Conservation (phyloP, 2,329 filamentous ascomycete genomes). For the Thermochaetoides dissita region DNA sequence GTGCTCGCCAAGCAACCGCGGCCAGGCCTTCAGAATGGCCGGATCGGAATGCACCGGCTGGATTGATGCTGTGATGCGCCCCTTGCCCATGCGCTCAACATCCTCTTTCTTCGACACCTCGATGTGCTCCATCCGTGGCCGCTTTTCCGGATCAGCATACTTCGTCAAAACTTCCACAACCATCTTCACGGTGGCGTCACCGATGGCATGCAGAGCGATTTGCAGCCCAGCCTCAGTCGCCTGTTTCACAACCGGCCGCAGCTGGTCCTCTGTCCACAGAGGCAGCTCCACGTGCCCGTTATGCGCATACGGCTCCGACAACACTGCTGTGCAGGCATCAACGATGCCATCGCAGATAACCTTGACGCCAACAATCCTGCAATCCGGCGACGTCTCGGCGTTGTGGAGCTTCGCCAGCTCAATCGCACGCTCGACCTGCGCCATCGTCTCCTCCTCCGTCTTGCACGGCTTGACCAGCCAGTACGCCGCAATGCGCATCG, state of each 20-base stretch:
- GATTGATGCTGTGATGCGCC: conserved; percentile 47
- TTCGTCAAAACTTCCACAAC: conserved; percentile 41
- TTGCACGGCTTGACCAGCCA: conserved; percentile 38
- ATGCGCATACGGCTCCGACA: conserved; percentile 42
- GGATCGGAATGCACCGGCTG: conserved; percentile 47
- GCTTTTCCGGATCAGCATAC: conserved; percentile 28
- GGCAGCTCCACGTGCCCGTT: conserved; percentile 32
- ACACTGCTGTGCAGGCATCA: conserved; percentile 49
- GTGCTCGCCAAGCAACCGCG: conserved; percentile 37
- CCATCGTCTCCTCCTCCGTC: conserved; percentile 29
- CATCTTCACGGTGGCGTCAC: conserved; percentile 42
- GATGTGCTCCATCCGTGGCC: conserved; percentile 52
- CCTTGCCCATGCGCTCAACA: conserved; percentile 38
- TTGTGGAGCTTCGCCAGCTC: conserved; percentile 33
- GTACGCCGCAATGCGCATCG: conserved; percentile 39
- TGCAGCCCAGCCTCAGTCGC: conserved; percentile 42
- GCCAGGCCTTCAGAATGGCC: conserved; percentile 48
- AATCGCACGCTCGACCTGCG: conserved; percentile 36
- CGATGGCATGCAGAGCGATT: conserved; percentile 51
- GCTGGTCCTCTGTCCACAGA: conserved; percentile 39
- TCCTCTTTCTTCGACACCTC: conserved; percentile 44
- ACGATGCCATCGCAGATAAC: conserved; percentile 52
- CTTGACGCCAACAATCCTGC: conserved; percentile 47
- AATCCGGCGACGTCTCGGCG: conserved; percentile 28
- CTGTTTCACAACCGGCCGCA: conserved; percentile 38